Evolutionary conservation across 257 asterid species (phyloP), one percentile per base, ranked within the genome.

Genomic region (Scutellaria galericulata): DNA sequence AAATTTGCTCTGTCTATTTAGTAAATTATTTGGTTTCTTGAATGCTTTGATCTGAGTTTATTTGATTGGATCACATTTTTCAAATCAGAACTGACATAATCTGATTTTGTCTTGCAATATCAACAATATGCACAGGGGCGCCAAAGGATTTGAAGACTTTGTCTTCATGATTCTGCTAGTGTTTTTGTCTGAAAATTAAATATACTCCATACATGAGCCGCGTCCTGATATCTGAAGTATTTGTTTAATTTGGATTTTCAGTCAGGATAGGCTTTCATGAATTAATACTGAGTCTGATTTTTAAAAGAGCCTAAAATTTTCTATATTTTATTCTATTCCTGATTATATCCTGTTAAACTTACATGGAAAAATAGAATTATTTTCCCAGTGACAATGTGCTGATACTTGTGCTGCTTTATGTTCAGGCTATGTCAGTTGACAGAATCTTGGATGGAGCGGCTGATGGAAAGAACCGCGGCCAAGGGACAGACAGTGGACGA

Each of bases 401-500:
- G 53, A 82, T 72, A 62, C 40, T 47, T 48, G 70, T 70, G 67
- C 75, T 76, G 68, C 73, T 80, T 68, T 62, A 59, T 81, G 35
- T 83, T 47, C 87, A 94, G 99, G 82, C 90, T 94, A 63, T 94
- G 97, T 77, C 87, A 80, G 74, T 83, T 94, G 75, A 88, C 95
- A 0, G 99, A 94, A 70, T 82, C 89, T 48, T 94, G 97, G 99
- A 91, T 91, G 99, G 96, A 94, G 68, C 87, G 83, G 77, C 91
- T 94, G 57, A 91, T 94, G 99, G 96, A 88, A 75, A 84, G 97
- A 85, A 88, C 96, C 20, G 80, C 85, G 57, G 85, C 97, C 69
- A 86, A 88, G 81, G 97, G 99, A 73, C 99, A 94, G 80, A 94
- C 96, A 20, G 99, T 94, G 68, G 99, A 94, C 64, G 96, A 94